Evolutionary conservation across 345 rosid genomes (phyloP).

Genomic region (Tarenaya hassleriana): DNA sequence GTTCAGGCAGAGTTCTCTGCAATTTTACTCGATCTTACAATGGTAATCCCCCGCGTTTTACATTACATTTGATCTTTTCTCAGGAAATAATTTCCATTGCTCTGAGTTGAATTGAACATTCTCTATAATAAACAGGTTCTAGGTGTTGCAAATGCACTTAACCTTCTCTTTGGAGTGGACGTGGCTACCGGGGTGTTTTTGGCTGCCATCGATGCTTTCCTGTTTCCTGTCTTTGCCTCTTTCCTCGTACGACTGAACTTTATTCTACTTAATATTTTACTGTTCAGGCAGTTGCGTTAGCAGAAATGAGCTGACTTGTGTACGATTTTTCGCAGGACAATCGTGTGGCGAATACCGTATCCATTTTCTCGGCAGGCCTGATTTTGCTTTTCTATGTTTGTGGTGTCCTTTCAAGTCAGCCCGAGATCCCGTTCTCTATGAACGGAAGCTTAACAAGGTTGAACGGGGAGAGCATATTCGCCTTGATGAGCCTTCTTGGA

Average conservation of each 20-base stretch:
- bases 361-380: slow-evolving; percentile 49
- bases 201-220: slow-evolving; percentile 77
- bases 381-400: slow-evolving; percentile 53
- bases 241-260: slow-evolving; percentile 49
- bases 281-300: slow-evolving; percentile 7
- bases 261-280: background rate
- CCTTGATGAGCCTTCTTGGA: slow-evolving; percentile 97
- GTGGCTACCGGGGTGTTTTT: slow-evolving; percentile 74
- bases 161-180: slow-evolving; percentile 80
- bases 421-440: slow-evolving; percentile 60
- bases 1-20: slow-evolving; percentile 77
- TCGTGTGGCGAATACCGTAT: slow-evolving; percentile 47
- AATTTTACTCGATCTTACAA: slow-evolving; percentile 66
- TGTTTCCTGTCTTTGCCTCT: slow-evolving; percentile 71
- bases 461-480: slow-evolving; percentile 64
- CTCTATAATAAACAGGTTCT: slow-evolving; percentile 51
- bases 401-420: slow-evolving; percentile 72
- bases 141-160: slow-evolving; percentile 89
- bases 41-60: slow-evolving; percentile 45
- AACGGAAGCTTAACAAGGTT: slow-evolving; percentile 52
- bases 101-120: slow-evolving; percentile 22
- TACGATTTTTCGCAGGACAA: slow-evolving; percentile 45
- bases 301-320: slow-evolving; percentile 16
- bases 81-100: slow-evolving; percentile 7
- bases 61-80: slow-evolving; percentile 10